Conservation (phyloP, 2,329 filamentous ascomycete species). For the Ceratocystis lukuohia region DNA sequence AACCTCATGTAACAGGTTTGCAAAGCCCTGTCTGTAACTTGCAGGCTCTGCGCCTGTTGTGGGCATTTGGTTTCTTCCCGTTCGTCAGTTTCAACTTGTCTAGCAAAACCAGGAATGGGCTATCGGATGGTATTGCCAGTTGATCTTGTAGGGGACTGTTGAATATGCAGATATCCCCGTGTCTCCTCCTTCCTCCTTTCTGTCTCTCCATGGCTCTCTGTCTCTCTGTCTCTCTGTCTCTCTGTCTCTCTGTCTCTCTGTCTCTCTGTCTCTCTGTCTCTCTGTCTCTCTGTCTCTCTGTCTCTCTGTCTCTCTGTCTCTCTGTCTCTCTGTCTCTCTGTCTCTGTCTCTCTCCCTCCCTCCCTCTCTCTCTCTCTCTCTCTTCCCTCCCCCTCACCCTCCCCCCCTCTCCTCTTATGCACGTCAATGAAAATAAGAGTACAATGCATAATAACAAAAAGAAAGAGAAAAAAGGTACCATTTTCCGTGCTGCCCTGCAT, state of each 20-base stretch:
- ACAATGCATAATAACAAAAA: background rate
- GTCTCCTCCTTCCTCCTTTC: too few relatives aligned
- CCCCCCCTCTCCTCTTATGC: background rate
- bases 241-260: too few relatives aligned
- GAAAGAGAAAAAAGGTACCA: background rate
- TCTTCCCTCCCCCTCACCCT: background rate
- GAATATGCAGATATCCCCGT: too few relatives aligned
- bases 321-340: background rate
- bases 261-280: background rate
- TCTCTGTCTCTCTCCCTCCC: too few relatives aligned
- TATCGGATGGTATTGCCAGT: background rate
- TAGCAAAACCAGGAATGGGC: background rate
- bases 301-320: background rate
- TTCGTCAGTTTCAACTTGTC: background rate
- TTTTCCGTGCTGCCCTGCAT: too few relatives aligned
- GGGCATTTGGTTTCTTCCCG: too few relatives aligned
- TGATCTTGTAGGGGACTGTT: background rate
- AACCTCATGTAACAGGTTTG: background rate
- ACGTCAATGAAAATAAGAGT: background rate
- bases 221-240: too few relatives aligned
- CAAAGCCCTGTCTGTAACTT: background rate
- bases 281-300: too few relatives aligned
- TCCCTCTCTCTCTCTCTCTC: background rate
- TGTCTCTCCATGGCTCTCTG: too few relatives aligned
- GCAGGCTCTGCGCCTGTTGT: background rate